These are phyloP conservation scores for Lojkania enalia DNA, from an alignment of 2,329 filamentous ascomycete genomes.

Conservation along the genomic window DNA sequence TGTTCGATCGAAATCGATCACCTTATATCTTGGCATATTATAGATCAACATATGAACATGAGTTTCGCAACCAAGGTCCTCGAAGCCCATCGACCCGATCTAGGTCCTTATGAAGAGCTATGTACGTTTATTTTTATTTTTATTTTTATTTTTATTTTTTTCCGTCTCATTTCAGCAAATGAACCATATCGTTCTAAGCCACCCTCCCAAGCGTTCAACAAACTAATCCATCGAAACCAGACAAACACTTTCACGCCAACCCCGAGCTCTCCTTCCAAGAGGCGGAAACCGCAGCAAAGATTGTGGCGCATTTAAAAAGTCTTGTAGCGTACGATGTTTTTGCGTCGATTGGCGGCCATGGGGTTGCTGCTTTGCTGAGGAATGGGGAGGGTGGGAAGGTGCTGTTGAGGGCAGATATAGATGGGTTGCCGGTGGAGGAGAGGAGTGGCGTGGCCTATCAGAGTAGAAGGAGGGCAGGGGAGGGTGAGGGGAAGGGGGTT, in stretches of 20 bases:
- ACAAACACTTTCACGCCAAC: conserved; percentile 41
- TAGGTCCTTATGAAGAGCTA: conserved; percentile 37
- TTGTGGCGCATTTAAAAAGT: conserved; percentile 30
- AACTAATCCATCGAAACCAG: conserved; percentile 15
- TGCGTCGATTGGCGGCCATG: conserved; percentile 60
- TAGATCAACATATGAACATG: too few relatives aligned
- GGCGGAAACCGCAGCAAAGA: conserved; percentile 34
- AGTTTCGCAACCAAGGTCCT: conserved; percentile 34
- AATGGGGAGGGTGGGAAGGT: conserved; percentile 61
- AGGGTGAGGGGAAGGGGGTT: conserved; percentile 57
- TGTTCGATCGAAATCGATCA: too few relatives aligned
- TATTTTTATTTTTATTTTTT: neutral
- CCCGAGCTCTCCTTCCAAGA: conserved; percentile 45
- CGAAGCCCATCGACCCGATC: conserved; percentile 26
- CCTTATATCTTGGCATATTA: too few relatives aligned
- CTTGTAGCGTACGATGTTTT: conserved; percentile 50
- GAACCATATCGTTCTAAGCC: neutral
- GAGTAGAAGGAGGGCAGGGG: conserved; percentile 51
- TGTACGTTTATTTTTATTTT: conserved; percentile 24
- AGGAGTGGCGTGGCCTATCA: conserved; percentile 60
- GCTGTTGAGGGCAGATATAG: conserved; percentile 65
- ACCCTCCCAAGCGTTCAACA: neutral
- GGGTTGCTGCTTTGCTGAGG: conserved; percentile 58
- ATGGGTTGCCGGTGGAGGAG: conserved; percentile 63
- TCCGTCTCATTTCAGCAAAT: neutral